Evolutionary conservation across 768 basidiomycete species (phyloP), one percentile per base, ranked within the genome.

Genomic region (Kwoniella europaea): DNA sequence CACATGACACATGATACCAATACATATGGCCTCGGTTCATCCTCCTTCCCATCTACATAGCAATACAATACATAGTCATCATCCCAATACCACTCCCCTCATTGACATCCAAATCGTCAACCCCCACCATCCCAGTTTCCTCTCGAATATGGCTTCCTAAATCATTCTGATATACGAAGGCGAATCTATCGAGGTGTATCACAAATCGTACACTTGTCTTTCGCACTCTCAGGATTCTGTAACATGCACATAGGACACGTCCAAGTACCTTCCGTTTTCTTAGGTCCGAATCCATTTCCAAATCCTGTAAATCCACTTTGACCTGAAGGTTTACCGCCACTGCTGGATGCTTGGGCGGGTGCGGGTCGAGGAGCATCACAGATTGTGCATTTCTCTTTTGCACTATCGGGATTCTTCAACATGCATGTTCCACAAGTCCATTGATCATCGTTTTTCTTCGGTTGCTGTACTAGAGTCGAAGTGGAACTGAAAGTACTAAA

Each of bases 371-470:
- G 84, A 1, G 84, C 71, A 35, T 87, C 88, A 59, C 87, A 88
- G 15, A 86, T 68, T 5, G 82, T 82, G 71, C 87, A 88, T 74
- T 88, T 88, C 41, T 85, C 85, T 67, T 73, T 83, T 15, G 82
- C 86, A 42, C 69, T 77, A 10, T 71, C 84, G 2, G 85, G 78
- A 67, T 86, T 88, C 58, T 79, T 77, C 52, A 86, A 74, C 78
- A 83, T 84, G 70, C 91, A 92, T 4, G 79, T 73, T 0, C 81
- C 81, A 77, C 91, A 92, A 15, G 73, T 87, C 91, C 91, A 92
- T n/a, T 65, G 64, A 16, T 50, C 60, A 2, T 61, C 61, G 16
- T 18, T 59, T 3, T 13, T 13, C 20, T 59, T 53, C 2, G 62
- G 6, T 10, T 54, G 27, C n/a, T 29, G 41, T 18, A 50, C 63